Percentiles rank a stretch among this genome's conserved stretches.
These are phyloP conservation scores for Plasmodium coatneyi DNA, from an alignment of 169 alveolate species.

Conservation along the genomic window DNA sequence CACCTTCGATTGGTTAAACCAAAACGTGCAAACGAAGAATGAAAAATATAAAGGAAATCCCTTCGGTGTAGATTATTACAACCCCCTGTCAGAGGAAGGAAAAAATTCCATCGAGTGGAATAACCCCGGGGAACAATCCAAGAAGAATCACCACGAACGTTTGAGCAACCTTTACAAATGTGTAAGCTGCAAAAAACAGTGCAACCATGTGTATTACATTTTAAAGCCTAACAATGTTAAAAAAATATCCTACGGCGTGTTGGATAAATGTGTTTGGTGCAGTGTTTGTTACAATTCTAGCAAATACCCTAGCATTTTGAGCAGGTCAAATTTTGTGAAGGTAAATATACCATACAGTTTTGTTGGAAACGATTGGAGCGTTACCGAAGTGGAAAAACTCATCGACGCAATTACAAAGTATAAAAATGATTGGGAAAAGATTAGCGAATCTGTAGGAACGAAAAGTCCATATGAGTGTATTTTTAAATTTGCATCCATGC, in stretches of 20 bases:
- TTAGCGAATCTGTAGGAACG: slow-evolving; percentile 20
- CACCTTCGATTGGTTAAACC: neutral
- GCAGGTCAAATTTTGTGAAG: slow-evolving; percentile 46
- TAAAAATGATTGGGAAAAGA: slow-evolving; percentile 64
- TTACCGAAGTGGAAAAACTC: slow-evolving; percentile 32
- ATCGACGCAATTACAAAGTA: slow-evolving; percentile 42
- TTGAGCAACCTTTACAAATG: slow-evolving; percentile 7
- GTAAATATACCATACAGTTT: slow-evolving; percentile 43
- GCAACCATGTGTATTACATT: slow-evolving; percentile 32
- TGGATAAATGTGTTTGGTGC: slow-evolving; percentile 75
- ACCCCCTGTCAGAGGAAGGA: neutral
- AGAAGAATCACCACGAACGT: neutral
- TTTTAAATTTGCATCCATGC: slow-evolving; percentile 65
- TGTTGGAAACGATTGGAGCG: slow-evolving; percentile 20
- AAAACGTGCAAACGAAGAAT: neutral
- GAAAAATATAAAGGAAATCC: neutral
- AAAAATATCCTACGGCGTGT: slow-evolving; percentile 39
- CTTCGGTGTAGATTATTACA: neutral
- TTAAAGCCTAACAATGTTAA: slow-evolving; percentile 51
- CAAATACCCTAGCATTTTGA: slow-evolving; percentile 46
- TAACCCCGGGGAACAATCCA: neutral
- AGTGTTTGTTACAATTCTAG: slow-evolving; percentile 23
- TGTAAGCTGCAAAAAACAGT: slow-evolving; percentile 41
- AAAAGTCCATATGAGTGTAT: slow-evolving; percentile 67
- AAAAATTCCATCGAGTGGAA: neutral